Evolutionary conservation across 202 grass and related monocot genomes (phyloP).

Genomic region (Panicum hallii): DNA sequence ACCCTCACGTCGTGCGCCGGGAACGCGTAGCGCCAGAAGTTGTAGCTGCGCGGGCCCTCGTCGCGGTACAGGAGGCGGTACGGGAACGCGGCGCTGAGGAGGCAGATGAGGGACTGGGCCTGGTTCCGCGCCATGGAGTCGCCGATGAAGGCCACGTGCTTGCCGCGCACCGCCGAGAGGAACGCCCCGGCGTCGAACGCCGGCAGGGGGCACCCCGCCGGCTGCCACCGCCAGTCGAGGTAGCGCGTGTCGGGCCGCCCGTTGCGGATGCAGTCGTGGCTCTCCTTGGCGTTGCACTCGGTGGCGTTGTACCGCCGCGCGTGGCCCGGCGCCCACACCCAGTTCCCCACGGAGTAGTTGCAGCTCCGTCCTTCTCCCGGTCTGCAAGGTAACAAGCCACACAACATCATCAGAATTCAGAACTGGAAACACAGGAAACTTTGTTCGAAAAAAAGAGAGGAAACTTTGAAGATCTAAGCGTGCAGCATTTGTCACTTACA

Average conservation of each 20-base stretch:
- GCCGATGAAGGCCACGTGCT: conserved; percentile 55
- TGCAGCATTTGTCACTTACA: not conserved
- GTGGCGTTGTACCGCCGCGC: conserved; percentile 54
- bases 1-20: conserved; percentile 50
- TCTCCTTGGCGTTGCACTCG: conserved; percentile 46
- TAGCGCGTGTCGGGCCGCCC: conserved; percentile 58
- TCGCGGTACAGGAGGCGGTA: conserved; percentile 20
- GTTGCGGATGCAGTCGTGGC: conserved; percentile 56
- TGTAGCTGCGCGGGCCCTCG: not conserved
- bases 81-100: conserved; percentile 45
- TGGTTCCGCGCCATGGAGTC: conserved; percentile 74
- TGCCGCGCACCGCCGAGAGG: conserved; percentile 38
- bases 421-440: not conserved
- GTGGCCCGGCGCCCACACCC: conserved; percentile 47
- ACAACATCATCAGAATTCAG: not conserved
- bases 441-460: too few relatives aligned
- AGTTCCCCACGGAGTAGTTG: conserved; percentile 52
- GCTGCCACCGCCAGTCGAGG: conserved; percentile 70
- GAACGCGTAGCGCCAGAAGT: conserved; percentile 59
- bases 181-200: conserved; percentile 50
- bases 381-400: not conserved
- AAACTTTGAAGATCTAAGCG: not conserved
- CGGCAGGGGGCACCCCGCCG: conserved; percentile 43
- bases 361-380: conserved; percentile 13
- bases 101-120: conserved; percentile 62